These are phyloP conservation scores for Arachnomyces sp. DNA, from an alignment of 2,329 filamentous ascomycete genomes.

Conservation along the genomic window DNA sequence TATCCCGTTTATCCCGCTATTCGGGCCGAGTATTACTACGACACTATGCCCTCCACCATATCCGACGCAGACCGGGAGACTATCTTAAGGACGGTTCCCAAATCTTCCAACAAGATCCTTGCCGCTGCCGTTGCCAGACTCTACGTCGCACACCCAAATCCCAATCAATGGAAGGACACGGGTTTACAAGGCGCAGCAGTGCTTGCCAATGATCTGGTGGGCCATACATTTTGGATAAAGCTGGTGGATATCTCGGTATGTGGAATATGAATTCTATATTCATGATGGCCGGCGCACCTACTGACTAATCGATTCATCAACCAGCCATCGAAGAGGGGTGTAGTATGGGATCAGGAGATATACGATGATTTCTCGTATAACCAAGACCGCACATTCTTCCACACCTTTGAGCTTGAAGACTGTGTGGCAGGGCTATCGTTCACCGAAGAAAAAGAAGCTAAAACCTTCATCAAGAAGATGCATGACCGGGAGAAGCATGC, in stretches of 20 bases:
- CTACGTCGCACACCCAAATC: constrained; percentile 84
- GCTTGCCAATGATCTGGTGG: constrained; percentile 86
- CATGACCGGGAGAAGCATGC: constrained; percentile 93
- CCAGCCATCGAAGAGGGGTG: constrained; percentile 67
- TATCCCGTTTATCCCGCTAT: too few species aligned
- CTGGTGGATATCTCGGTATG: constrained; percentile 90
- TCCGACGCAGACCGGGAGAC: constrained; percentile 92
- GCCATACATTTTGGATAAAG: constrained; percentile 95
- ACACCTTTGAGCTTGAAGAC: constrained; percentile 91
- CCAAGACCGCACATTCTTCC: constrained; percentile 94
- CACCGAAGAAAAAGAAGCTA: constrained; percentile 93
- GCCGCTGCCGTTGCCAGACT: constrained; percentile 88
- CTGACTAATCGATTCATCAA: too few species aligned
- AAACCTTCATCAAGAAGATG: constrained; percentile 95
- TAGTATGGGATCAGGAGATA: constrained; percentile 96
- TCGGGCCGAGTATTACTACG: not conserved
- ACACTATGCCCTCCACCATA: constrained; percentile 56
- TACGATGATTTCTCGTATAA: constrained; percentile 94
- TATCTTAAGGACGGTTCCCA: constrained; percentile 89
- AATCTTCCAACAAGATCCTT: constrained; percentile 93
- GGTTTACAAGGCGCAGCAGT: constrained; percentile 87
- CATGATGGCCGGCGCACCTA: constrained; percentile 5
- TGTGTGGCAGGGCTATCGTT: constrained; percentile 88
- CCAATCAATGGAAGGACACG: constrained; percentile 83
- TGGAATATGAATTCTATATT: constrained; percentile 14